Evolutionary conservation across 768 basidiomycete species (phyloP).

Genomic region (Omphalotus guepiniiformis): DNA sequence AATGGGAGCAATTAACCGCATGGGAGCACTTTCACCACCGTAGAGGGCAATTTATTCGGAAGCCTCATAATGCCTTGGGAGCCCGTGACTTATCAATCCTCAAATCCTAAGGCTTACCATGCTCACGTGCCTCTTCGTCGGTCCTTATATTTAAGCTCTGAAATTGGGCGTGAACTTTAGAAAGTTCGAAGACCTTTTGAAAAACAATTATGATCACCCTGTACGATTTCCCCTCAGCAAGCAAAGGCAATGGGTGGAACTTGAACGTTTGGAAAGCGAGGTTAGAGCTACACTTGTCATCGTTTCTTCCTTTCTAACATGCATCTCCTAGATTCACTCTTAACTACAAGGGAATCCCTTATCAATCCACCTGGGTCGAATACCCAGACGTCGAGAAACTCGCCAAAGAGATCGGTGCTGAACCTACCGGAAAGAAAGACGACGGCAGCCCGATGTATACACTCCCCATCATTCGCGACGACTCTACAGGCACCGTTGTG

Average conservation of each 20-base stretch:
- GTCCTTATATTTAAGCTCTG: too few relatives aligned
- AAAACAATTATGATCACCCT: slow-evolving; percentile 5
- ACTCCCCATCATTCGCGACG: slow-evolving; percentile 36
- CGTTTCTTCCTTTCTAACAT: too few relatives aligned
- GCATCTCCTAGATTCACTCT: slow-evolving; percentile 14
- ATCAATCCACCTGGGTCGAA: slow-evolving; percentile 36
- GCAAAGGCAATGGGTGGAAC: slow-evolving; percentile 1
- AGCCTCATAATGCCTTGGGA: too few relatives aligned
- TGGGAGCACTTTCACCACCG: too few relatives aligned
- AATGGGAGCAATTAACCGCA: too few relatives aligned
- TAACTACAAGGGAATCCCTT: slow-evolving; percentile 29
- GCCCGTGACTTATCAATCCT: too few relatives aligned
- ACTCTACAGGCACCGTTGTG: slow-evolving; percentile 25
- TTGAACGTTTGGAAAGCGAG: slow-evolving; percentile 1
- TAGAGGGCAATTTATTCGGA: too few relatives aligned
- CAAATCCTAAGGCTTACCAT: too few relatives aligned
- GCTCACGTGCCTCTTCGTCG: too few relatives aligned
- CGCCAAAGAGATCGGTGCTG: slow-evolving; percentile 29
- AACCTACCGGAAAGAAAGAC: slow-evolving; percentile 20
- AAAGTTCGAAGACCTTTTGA: too few relatives aligned
- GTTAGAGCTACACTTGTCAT: neutral
- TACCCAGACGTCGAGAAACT: slow-evolving; percentile 34
- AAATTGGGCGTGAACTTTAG: too few relatives aligned
- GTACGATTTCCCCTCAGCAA: slow-evolving; percentile 3
- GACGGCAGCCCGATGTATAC: slow-evolving; percentile 31